phyloP scores from a whole-genome alignment of 495 filamentous ascomycete species.

The Entonaema liquescens region DNA sequence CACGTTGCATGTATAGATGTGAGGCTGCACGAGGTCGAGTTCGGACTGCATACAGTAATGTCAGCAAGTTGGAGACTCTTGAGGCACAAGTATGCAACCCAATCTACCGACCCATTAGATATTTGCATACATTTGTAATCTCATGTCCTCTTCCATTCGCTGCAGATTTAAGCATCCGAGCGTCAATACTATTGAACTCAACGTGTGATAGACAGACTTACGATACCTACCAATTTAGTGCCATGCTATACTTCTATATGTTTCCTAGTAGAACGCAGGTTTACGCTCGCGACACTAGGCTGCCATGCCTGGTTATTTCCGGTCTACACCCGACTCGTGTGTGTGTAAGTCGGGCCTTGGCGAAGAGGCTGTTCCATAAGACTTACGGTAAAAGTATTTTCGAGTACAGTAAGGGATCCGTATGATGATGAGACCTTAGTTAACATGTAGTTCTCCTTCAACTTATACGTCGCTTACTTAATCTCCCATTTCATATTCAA shows the following conservation, averaged over 20 bases:
- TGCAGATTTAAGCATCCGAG: slow-evolving; percentile 2
- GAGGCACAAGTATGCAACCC: slow-evolving; percentile 30
- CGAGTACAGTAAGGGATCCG: background rate
- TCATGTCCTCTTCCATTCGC: slow-evolving; percentile 1
- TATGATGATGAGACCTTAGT: background rate
- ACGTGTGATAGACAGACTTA: background rate
- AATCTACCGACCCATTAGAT: slow-evolving; percentile 20
- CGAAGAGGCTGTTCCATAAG: slow-evolving; percentile 13
- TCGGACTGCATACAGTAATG: slow-evolving; percentile 20
- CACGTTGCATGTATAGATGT: slow-evolving; percentile 26
- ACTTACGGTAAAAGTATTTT: background rate
- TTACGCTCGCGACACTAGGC: background rate
- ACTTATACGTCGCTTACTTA: background rate
- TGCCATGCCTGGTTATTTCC: slow-evolving; percentile 19
- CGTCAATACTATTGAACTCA: background rate
- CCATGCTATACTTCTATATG: background rate
- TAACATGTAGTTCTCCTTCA: too few species aligned
- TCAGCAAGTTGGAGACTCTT: slow-evolving; percentile 38
- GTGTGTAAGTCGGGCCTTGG: slow-evolving; percentile 16
- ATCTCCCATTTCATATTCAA: background rate
- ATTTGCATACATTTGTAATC: background rate
- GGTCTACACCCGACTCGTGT: slow-evolving; percentile 5
- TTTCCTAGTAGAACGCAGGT: background rate
- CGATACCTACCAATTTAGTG: background rate
- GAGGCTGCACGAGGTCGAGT: slow-evolving; percentile 35